phyloP scores from a whole-genome alignment of 129 eudicot species.

The Sambucus nigra region DNA sequence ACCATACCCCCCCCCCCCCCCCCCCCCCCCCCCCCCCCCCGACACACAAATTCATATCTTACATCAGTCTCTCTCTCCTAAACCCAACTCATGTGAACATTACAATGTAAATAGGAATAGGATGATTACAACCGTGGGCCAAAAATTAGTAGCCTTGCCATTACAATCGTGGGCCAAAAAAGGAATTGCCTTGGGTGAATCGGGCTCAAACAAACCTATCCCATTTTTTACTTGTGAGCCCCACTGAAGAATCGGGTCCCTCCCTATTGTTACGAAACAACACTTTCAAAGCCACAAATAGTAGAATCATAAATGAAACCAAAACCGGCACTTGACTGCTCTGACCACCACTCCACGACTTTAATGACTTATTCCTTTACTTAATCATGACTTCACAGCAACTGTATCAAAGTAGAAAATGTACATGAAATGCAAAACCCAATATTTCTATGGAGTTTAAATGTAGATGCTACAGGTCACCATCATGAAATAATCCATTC shows the following conservation, averaged over 20 bases:
- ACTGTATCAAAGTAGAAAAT: too few species aligned
- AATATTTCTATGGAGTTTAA: too few species aligned
- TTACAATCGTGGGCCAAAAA: conserved; percentile 89
- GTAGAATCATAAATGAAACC: conserved; percentile 20
- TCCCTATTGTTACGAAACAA: conserved; percentile 23
- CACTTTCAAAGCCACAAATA: conserved; percentile 26
- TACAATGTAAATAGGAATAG: too few species aligned
- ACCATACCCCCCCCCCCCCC: too few species aligned
- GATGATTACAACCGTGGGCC: too few species aligned
- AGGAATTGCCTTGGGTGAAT: conserved; percentile 56
- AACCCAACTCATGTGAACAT: too few species aligned
- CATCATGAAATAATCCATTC: too few species aligned
- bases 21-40: too few species aligned
- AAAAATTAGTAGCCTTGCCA: conserved; percentile 67
- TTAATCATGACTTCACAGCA: conserved; percentile 14
- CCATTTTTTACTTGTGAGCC: conserved; percentile 13
- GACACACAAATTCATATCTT: too few species aligned
- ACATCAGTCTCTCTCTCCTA: too few species aligned
- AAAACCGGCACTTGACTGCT: conserved; percentile 25
- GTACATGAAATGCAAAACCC: too few species aligned
- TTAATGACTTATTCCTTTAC: conserved; percentile 21
- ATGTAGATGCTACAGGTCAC: too few species aligned
- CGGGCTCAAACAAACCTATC: conserved; percentile 32
- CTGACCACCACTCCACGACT: conserved; percentile 10
- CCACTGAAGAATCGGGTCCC: conserved; percentile 25